These are phyloP conservation scores for Mycena alexandri DNA, from an alignment of 768 basidiomycete species.

Conservation along the genomic window DNA sequence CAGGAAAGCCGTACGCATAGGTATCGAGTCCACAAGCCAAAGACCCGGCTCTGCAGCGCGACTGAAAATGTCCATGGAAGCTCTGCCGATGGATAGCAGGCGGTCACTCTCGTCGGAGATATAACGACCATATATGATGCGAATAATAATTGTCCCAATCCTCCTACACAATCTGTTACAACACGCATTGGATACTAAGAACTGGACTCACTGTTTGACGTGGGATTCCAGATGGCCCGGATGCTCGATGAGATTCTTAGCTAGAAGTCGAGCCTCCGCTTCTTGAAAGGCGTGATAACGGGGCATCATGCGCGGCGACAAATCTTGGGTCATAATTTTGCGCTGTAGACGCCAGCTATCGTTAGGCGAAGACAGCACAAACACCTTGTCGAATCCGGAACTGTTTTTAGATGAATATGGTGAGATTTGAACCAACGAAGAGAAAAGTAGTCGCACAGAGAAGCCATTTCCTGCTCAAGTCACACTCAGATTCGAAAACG, in stretches of 20 bases:
- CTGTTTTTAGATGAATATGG: neutral
- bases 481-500: neutral
- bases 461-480: conserved; percentile 9
- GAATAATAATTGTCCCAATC: conserved; percentile 16
- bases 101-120: neutral
- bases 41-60: neutral
- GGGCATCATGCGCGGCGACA: neutral
- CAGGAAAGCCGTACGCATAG: neutral
- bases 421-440: neutral
- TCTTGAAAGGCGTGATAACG: conserved; percentile 11
- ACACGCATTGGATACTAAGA: neutral
- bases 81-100: neutral
- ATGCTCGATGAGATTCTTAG: neutral
- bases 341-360: conserved; percentile 15
- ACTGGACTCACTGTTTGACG: neutral
- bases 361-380: neutral
- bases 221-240: neutral
- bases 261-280: conserved; percentile 8
- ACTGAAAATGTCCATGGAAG: conserved; percentile 16
- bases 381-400: conserved; percentile 1
- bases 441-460: neutral
- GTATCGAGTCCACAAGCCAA: conserved; percentile 17
- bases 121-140: conserved; percentile 8
- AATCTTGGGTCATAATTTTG: conserved; percentile 11
- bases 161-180: neutral